These are phyloP conservation scores for Zymoseptoria tritici DNA, from an alignment of 2,329 filamentous ascomycete species.

Conservation along the genomic window DNA sequence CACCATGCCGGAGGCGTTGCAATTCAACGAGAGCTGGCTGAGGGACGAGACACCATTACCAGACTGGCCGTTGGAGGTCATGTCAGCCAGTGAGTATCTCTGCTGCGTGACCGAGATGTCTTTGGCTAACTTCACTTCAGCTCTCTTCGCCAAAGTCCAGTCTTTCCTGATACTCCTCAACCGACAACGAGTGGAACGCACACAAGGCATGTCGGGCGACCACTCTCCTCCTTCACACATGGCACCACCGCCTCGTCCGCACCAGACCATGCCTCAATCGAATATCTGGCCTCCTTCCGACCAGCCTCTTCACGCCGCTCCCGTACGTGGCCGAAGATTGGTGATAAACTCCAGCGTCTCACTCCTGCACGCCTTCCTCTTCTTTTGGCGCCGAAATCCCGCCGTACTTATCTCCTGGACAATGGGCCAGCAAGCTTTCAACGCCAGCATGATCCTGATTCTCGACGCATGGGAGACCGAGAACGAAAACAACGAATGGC, in stretches of 20 bases:
- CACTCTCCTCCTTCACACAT: constrained; percentile 15
- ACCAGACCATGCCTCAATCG: constrained; percentile 5
- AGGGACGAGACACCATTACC: constrained; percentile 32
- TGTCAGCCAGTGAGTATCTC: constrained; percentile 37
- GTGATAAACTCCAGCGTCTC: constrained; percentile 37
- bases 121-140: constrained; percentile 17
- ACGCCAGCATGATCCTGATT: constrained; percentile 43
- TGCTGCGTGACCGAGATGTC: neutral
- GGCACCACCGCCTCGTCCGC: constrained; percentile 11
- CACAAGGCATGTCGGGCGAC: constrained; percentile 16
- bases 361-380: constrained; percentile 40
- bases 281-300: constrained; percentile 11
- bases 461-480: constrained; percentile 40
- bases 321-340: constrained; percentile 32
- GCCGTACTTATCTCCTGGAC: constrained; percentile 43
- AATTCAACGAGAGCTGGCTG: constrained; percentile 42
- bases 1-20: constrained; percentile 41
- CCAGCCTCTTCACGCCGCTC: constrained; percentile 19
- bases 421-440: constrained; percentile 44
- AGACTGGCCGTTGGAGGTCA: constrained; percentile 41
- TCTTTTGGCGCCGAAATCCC: constrained; percentile 38
- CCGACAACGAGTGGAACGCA: constrained; percentile 36
- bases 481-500: constrained; percentile 30
- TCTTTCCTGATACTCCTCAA: constrained; percentile 44
- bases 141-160: constrained; percentile 42